Conservation (phyloP, 768 basidiomycete genomes). For the Dendrothele bispora region DNA sequence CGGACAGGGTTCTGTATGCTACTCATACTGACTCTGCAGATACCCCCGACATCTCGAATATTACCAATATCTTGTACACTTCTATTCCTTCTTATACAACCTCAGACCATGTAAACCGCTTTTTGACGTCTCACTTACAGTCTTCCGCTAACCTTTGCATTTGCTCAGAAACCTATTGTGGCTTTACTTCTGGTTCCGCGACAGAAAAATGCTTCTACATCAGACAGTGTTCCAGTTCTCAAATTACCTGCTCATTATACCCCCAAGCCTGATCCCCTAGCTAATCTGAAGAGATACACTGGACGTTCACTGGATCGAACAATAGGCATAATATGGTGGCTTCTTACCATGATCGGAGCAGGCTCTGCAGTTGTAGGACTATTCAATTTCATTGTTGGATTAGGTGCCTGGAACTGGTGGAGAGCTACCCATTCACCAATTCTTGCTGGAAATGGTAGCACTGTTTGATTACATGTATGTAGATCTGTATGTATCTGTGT, state of each 20-base stretch:
- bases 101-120: conserved; percentile 78
- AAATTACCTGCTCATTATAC: conserved; percentile 49
- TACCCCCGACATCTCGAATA: conserved; percentile 47
- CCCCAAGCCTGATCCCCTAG: conserved; percentile 54
- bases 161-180: conserved; percentile 80
- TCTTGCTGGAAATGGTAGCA: too few relatives aligned
- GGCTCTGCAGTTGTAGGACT: conserved; percentile 71
- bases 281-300: conserved; percentile 55
- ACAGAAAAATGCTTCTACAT: conserved; percentile 13
- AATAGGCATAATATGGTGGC: conserved; percentile 79
- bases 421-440: conserved; percentile 19
- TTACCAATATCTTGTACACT: conserved; percentile 73
- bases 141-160: neutral
- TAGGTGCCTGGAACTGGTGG: conserved; percentile 68
- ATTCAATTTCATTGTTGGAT: conserved; percentile 69
- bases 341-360: conserved; percentile 72
- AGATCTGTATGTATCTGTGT: too few relatives aligned
- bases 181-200: conserved; percentile 65
- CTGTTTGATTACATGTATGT: neutral
- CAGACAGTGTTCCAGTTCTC: conserved; percentile 41
- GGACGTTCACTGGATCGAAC: conserved; percentile 72
- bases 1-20: conserved; percentile 87
- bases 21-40: conserved; percentile 67
- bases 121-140: neutral
- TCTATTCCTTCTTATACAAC: conserved; percentile 81